These are phyloP conservation scores for Anthostomella pinea DNA, from an alignment of 2,329 filamentous ascomycete genomes.

Conservation along the genomic window DNA sequence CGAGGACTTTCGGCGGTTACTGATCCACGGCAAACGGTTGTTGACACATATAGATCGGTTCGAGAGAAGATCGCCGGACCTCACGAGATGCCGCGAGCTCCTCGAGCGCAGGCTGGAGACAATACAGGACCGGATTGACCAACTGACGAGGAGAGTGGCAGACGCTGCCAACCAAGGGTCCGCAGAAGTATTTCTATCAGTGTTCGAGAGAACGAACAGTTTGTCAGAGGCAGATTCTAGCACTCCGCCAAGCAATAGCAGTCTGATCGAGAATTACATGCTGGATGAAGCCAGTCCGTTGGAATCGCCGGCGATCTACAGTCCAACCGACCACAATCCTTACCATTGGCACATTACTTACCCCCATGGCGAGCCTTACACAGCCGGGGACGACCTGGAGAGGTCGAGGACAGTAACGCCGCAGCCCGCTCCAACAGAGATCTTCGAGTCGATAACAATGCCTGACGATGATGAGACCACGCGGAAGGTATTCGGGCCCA, in stretches of 20 bases:
- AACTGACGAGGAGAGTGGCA: slow-evolving; percentile 40
- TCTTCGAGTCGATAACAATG: slow-evolving; percentile 32
- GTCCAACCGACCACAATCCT: slow-evolving; percentile 30
- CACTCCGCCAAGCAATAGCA: slow-evolving; percentile 37
- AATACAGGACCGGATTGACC: slow-evolving; percentile 42
- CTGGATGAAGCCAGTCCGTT: slow-evolving; percentile 28
- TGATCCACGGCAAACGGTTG: slow-evolving; percentile 49
- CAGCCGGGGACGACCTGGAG: slow-evolving; percentile 20
- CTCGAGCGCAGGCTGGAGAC: slow-evolving; percentile 36
- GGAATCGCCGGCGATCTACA: slow-evolving; percentile 31
- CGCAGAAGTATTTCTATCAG: slow-evolving; percentile 37
- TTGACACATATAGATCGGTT: slow-evolving; percentile 40
- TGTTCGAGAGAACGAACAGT: slow-evolving; percentile 50
- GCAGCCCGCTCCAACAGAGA: slow-evolving; percentile 23
- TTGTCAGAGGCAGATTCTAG: slow-evolving; percentile 46
- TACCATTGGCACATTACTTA: slow-evolving; percentile 39
- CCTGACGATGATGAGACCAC: slow-evolving; percentile 29
- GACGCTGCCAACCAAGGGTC: slow-evolving; percentile 36
- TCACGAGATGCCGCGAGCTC: slow-evolving; percentile 29
- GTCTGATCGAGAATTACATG: slow-evolving; percentile 25
- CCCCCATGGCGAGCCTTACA: slow-evolving; percentile 26
- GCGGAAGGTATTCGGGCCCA: slow-evolving; percentile 24
- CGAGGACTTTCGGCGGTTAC: slow-evolving; percentile 51
- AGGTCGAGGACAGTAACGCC: slow-evolving; percentile 31
- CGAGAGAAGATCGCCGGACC: slow-evolving; percentile 30